Evolutionary conservation across 192 early-diverging fungal genomes (phyloP).

Genomic region (Pilobolus umbonatus): DNA sequence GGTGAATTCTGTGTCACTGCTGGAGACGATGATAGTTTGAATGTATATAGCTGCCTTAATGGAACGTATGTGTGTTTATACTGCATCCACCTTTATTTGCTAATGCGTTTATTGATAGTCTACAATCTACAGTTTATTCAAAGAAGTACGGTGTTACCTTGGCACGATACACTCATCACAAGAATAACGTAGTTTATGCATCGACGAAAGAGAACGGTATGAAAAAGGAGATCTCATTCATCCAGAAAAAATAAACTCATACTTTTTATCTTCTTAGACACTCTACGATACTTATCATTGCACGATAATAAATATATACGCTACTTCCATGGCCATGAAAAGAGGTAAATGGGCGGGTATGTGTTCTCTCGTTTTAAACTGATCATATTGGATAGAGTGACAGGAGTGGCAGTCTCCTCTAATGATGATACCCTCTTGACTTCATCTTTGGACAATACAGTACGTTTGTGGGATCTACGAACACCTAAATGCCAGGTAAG

Average conservation of each 20-base stretch:
- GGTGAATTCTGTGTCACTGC: slow-evolving; percentile 77
- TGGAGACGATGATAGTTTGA: slow-evolving; percentile 81
- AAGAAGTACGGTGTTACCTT: slow-evolving; percentile 95
- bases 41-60: slow-evolving; percentile 74
- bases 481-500: slow-evolving; percentile 53
- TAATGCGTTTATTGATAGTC: slow-evolving; percentile 29
- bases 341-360: slow-evolving; percentile 37
- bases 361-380: background rate
- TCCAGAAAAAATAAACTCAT: background rate
- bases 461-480: slow-evolving; percentile 85
- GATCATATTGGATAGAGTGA: slow-evolving; percentile 42
- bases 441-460: slow-evolving; percentile 68
- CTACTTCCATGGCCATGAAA: slow-evolving; percentile 87
- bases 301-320: slow-evolving; percentile 92
- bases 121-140: slow-evolving; percentile 72
- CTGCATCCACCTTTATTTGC: background rate
- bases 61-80: slow-evolving; percentile 62
- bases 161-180: slow-evolving; percentile 82
- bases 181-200: slow-evolving; percentile 77
- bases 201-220: slow-evolving; percentile 92
- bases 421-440: slow-evolving; percentile 79
- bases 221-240: background rate
- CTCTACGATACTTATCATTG: slow-evolving; percentile 88
- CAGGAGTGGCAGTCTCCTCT: slow-evolving; percentile 77
- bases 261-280: slow-evolving; percentile 48